These are phyloP conservation scores for Eucalyptus pauciflora DNA, from an alignment of 345 rosid species.

Conservation along the genomic window DNA sequence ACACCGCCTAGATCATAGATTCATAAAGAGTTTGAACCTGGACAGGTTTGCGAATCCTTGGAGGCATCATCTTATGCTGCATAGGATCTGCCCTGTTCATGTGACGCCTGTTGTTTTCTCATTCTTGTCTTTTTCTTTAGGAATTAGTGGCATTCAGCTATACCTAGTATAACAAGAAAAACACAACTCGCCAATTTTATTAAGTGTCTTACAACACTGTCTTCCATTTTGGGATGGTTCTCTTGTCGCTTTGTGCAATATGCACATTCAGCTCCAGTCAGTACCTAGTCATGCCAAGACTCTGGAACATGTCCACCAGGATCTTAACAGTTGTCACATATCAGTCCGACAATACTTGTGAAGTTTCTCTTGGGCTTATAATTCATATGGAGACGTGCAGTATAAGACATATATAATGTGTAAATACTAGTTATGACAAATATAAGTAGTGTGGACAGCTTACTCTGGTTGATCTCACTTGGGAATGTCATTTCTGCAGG, in stretches of 20 bases:
- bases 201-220: not conserved
- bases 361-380: not conserved
- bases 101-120: not conserved
- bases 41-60: not conserved
- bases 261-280: not conserved
- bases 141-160: not conserved
- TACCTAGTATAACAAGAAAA: not conserved
- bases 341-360: not conserved
- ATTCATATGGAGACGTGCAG: not conserved
- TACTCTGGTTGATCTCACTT: not conserved
- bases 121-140: not conserved
- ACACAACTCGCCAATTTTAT: not conserved
- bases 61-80: not conserved
- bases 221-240: not conserved
- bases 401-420: not conserved
- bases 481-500: constrained; percentile 16
- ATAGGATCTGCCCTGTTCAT: not conserved
- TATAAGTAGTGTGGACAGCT: not conserved
- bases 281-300: not conserved
- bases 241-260: not conserved
- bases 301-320: not conserved
- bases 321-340: not conserved
- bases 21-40: not conserved
- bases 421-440: not conserved
- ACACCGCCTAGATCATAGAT: not conserved